Percentiles rank a stretch among this genome's conserved stretches.
phyloP scores from a whole-genome alignment of 768 basidiomycete genomes.

The Leucocoprinus birnbaumii region DNA sequence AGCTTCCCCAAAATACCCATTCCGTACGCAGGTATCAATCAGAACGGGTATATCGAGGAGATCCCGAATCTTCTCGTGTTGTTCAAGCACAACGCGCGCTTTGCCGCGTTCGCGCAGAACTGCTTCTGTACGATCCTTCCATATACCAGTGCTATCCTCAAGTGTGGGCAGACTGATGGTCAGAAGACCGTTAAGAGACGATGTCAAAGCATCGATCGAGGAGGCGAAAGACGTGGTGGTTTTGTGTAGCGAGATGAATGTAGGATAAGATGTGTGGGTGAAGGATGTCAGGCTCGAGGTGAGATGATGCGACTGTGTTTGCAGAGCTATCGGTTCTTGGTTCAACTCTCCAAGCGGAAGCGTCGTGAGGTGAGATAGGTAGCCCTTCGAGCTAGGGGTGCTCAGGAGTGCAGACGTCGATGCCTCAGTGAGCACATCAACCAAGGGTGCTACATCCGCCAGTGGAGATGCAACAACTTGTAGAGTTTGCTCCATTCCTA shows the following conservation, averaged over 20 bases:
- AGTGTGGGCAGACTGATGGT: slow-evolving; percentile 69
- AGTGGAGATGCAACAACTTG: slow-evolving; percentile 24
- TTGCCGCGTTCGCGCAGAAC: slow-evolving; percentile 75
- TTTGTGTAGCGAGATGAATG: slow-evolving; percentile 84
- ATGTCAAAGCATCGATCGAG: slow-evolving; percentile 72
- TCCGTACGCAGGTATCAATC: slow-evolving; percentile 90
- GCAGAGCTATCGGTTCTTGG: slow-evolving; percentile 70
- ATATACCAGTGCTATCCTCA: slow-evolving; percentile 68
- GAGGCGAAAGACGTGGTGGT: slow-evolving; percentile 71
- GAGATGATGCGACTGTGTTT: slow-evolving; percentile 82
- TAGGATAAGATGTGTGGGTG: slow-evolving; percentile 88
- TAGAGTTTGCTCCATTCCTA: slow-evolving; percentile 9
- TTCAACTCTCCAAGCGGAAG: slow-evolving; percentile 68
- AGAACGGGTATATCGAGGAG: slow-evolving; percentile 87
- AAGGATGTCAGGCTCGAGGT: slow-evolving; percentile 88
- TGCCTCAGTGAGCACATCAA: slow-evolving; percentile 27
- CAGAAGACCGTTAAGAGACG: slow-evolving; percentile 70
- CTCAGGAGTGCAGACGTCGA: slow-evolving; percentile 20
- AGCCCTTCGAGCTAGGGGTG: slow-evolving; percentile 37
- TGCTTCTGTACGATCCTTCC: slow-evolving; percentile 68
- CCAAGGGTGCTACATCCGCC: slow-evolving; percentile 27
- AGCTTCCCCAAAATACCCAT: slow-evolving; percentile 91
- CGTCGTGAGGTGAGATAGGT: slow-evolving; percentile 64
- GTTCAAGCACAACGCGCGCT: slow-evolving; percentile 85
- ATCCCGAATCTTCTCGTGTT: slow-evolving; percentile 91